Conservation (phyloP, 1,284 basidiomycete species). For the Bondarzewia mesenterica region DNA sequence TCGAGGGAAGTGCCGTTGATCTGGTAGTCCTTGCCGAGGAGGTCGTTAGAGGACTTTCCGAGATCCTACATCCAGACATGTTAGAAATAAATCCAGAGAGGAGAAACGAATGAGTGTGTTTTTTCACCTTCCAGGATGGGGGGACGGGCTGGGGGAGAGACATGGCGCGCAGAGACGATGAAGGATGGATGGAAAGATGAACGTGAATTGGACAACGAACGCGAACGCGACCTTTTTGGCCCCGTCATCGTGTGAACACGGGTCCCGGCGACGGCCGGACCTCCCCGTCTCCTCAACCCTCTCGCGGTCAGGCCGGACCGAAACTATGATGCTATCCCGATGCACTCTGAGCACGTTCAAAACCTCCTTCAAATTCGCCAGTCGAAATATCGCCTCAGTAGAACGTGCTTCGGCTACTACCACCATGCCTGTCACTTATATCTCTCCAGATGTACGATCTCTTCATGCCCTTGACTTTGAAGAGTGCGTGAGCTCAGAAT, state of each 20-base stretch:
- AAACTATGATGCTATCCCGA: background rate
- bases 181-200: background rate
- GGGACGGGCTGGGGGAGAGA: conserved; percentile 85
- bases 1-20: conserved; percentile 76
- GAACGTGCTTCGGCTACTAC: background rate
- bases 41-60: conserved; percentile 95
- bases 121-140: conserved; percentile 83
- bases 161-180: conserved; percentile 38
- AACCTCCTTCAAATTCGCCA: background rate
- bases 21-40: conserved; percentile 91
- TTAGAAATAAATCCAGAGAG: conserved; percentile 5
- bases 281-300: no score
- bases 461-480: background rate
- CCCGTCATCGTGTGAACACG: background rate
- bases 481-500: background rate
- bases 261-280: no score
- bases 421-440: conserved; percentile 8
- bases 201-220: background rate
- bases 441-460: conserved; percentile 6
- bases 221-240: conserved; percentile 3
- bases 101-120: conserved; percentile 13
- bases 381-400: background rate
- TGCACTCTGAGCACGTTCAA: background rate
- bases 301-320: background rate
- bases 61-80: conserved; percentile 56